phyloP scores from a whole-genome alignment of 2,329 filamentous ascomycete species.

The Verticillium isaacii region DNA sequence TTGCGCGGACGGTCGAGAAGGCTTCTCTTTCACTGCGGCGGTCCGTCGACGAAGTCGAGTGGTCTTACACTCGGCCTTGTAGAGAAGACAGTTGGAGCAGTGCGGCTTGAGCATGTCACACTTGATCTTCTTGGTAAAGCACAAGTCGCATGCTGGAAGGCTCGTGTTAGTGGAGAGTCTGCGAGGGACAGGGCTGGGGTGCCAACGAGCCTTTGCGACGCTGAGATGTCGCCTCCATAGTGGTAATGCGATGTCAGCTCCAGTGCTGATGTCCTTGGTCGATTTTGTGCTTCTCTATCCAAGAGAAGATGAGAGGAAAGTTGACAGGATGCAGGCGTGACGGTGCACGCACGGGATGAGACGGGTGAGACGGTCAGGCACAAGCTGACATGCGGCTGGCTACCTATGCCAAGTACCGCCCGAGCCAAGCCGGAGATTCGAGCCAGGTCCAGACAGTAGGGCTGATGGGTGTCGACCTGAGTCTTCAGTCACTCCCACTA shows the following conservation, averaged over 20 bases:
- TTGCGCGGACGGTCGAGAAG: slow-evolving; percentile 9
- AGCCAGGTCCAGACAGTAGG: not conserved
- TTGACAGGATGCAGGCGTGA: not conserved
- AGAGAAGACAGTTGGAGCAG: slow-evolving; percentile 38
- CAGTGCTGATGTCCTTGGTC: not conserved
- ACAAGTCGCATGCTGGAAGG: slow-evolving; percentile 33
- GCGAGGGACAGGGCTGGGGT: slow-evolving; percentile 2
- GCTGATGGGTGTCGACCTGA: not conserved
- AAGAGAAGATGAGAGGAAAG: not conserved
- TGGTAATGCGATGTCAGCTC: not conserved
- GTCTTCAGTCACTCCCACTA: not conserved
- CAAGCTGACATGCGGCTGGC: not conserved
- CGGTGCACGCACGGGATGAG: not conserved
- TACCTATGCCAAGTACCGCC: not conserved
- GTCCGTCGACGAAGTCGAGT: slow-evolving; percentile 20
- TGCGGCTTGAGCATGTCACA: slow-evolving; percentile 38
- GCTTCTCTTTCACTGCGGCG: not conserved
- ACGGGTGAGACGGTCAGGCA: not conserved
- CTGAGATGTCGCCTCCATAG: slow-evolving; percentile 22
- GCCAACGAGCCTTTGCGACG: slow-evolving; percentile 17
- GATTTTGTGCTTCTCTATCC: not conserved
- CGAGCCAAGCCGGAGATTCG: not conserved
- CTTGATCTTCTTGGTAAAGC: slow-evolving; percentile 41
- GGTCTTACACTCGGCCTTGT: slow-evolving; percentile 32
- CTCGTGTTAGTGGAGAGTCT: slow-evolving; percentile 1